These are phyloP conservation scores for Beauveria rudraprayagi DNA, from an alignment of 2,329 filamentous ascomycete genomes.

Conservation along the genomic window DNA sequence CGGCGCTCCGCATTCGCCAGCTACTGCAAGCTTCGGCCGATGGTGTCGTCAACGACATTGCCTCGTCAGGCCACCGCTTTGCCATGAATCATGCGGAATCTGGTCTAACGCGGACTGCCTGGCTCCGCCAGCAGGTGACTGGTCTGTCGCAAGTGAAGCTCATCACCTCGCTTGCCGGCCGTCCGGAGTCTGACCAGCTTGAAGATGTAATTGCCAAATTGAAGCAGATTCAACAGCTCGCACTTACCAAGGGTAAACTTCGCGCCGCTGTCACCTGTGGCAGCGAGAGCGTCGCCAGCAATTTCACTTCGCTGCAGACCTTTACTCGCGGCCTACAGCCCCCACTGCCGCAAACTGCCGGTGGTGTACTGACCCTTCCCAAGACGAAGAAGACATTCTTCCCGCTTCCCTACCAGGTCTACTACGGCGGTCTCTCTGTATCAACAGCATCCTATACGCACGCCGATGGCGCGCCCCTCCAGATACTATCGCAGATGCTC, in stretches of 20 bases:
- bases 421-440: slow-evolving; percentile 78
- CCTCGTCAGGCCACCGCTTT: slow-evolving; percentile 80
- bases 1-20: slow-evolving; percentile 74
- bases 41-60: slow-evolving; percentile 85
- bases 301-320: slow-evolving; percentile 59
- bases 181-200: slow-evolving; percentile 60
- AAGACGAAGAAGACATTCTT: slow-evolving; percentile 73
- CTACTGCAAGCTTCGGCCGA: slow-evolving; percentile 80
- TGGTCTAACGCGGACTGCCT: slow-evolving; percentile 62
- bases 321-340: slow-evolving; percentile 49
- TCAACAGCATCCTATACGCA: slow-evolving; percentile 79
- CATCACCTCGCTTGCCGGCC: slow-evolving; percentile 68
- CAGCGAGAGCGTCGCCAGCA: slow-evolving; percentile 58
- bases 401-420: slow-evolving; percentile 92
- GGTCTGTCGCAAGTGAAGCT: slow-evolving; percentile 88
- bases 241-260: slow-evolving; percentile 60
- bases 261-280: slow-evolving; percentile 84
- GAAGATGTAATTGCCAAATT: slow-evolving; percentile 73
- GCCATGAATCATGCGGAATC: slow-evolving; percentile 80
- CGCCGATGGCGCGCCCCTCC: slow-evolving; percentile 67
- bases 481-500: slow-evolving; percentile 82
- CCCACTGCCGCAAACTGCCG: slow-evolving; percentile 32
- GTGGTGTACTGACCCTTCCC: slow-evolving; percentile 27
- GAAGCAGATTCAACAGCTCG: slow-evolving; percentile 74
- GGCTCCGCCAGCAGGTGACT: slow-evolving; percentile 72